A percentile compares a stretch with the other conserved stretches of the same genome.
Conservation (phyloP, 176 grass and related monocot species). For the Aegilops umbellulata region DNA sequence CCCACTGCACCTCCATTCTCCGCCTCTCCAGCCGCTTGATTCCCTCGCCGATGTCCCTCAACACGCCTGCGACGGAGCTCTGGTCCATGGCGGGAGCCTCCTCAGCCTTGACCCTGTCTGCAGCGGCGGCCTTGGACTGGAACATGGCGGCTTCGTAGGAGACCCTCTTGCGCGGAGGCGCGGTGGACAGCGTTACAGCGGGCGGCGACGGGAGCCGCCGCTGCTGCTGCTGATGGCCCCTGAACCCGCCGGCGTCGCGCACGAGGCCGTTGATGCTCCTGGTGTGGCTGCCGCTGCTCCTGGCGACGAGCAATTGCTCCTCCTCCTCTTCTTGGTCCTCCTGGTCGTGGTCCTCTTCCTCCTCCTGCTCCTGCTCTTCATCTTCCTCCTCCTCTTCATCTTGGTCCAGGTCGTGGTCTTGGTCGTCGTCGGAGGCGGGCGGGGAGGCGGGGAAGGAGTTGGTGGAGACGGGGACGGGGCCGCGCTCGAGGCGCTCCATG, state of each 20-base stretch:
- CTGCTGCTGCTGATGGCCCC: slow-evolving; percentile 16
- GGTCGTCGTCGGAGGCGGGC: slow-evolving; percentile 31
- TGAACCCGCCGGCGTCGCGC: slow-evolving; percentile 37
- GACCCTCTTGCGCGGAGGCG: slow-evolving; percentile 50
- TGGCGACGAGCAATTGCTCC: slow-evolving; percentile 31
- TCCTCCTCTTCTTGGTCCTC: slow-evolving; percentile 46
- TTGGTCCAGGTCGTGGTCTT: neutral
- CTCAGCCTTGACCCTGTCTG: slow-evolving; percentile 42
- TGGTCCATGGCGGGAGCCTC: neutral
- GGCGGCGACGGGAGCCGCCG: neutral
- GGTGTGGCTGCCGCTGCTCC: slow-evolving; percentile 48
- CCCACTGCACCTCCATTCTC: slow-evolving; percentile 71
- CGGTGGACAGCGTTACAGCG: slow-evolving; percentile 36
- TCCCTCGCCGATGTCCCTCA: slow-evolving; percentile 65
- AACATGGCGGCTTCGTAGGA: slow-evolving; percentile 31
- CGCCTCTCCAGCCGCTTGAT: slow-evolving; percentile 74
- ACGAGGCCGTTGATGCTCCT: slow-evolving; percentile 77
- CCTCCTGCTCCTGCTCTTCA: too few relatives aligned
- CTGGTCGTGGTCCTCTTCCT: too few relatives aligned
- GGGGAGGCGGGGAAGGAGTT: slow-evolving; percentile 6
- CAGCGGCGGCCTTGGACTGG: slow-evolving; percentile 27
- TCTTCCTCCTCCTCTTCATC: neutral
- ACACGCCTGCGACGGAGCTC: neutral
- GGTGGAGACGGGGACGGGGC: slow-evolving; percentile 40
- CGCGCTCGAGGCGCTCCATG: slow-evolving; percentile 82